Conservation (phyloP, 441 rosid genomes). For the Rhodomyrtus psidioides region DNA sequence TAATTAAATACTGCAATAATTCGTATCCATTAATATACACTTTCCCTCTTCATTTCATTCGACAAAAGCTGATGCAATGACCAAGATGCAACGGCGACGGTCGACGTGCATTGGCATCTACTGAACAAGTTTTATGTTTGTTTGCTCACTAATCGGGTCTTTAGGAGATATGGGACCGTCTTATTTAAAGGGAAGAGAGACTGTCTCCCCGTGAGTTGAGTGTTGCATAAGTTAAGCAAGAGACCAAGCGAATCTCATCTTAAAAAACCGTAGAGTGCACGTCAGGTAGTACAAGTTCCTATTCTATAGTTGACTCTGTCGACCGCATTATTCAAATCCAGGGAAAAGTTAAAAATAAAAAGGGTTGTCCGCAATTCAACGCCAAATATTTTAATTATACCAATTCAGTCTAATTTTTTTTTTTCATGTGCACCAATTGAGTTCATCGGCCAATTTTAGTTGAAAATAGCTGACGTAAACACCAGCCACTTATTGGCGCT, state of each 20-base stretch:
- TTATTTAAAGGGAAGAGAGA: background rate
- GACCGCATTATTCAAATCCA: too few species aligned
- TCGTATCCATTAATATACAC: background rate
- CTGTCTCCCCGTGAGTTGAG: background rate
- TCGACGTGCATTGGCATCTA: background rate
- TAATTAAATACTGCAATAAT: background rate
- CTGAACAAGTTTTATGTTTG: background rate
- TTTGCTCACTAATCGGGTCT: background rate
- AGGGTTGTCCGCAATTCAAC: too few species aligned
- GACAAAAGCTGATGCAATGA: background rate
- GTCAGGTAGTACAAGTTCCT: background rate
- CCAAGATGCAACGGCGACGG: background rate
- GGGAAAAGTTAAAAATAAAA: too few species aligned
- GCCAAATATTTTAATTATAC: too few species aligned
- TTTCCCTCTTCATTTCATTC: background rate
- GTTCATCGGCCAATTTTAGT: too few species aligned
- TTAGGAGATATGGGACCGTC: background rate
- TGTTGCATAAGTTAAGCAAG: background rate
- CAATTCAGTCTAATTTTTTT: too few species aligned
- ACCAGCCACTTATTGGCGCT: too few species aligned
- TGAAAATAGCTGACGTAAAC: too few species aligned
- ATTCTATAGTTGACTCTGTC: background rate
- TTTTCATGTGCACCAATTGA: too few species aligned
- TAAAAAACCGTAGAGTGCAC: background rate
- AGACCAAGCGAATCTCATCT: background rate